Evolutionary conservation across 2,329 filamentous ascomycete genomes (phyloP).

Genomic region (Cladosporium halotolerans): DNA sequence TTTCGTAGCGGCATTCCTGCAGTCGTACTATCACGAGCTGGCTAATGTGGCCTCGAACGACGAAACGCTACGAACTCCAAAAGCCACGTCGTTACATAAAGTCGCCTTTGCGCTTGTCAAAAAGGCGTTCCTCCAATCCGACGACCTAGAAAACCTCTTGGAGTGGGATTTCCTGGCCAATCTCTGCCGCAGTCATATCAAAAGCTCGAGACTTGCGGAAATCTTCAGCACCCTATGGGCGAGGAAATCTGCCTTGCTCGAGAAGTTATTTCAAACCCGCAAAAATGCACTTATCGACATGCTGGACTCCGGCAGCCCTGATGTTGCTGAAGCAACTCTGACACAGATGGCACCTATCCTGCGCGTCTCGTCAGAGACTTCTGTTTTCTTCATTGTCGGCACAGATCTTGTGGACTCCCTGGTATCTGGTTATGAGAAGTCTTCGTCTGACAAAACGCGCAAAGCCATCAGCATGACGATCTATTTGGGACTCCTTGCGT

Average conservation of each 20-base stretch:
- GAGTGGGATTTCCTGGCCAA: conserved; percentile 64
- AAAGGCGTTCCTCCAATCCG: conserved; percentile 22
- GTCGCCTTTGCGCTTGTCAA: conserved; percentile 56
- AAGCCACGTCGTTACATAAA: conserved; percentile 51
- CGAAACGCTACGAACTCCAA: conserved; percentile 27
- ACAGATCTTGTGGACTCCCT: conserved; percentile 83
- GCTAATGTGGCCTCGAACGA: conserved; percentile 22
- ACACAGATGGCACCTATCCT: conserved; percentile 58
- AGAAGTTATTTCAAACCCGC: conserved; percentile 50
- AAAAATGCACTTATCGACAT: conserved; percentile 58
- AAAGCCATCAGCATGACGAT: conserved; percentile 64
- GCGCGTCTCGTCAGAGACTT: conserved; percentile 52
- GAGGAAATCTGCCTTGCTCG: conserved; percentile 44
- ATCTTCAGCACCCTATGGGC: conserved; percentile 49
- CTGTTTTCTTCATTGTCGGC: conserved; percentile 66
- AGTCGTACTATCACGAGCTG: conserved; percentile 57
- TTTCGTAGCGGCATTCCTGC: conserved; percentile 58
- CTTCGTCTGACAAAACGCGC: conserved; percentile 53
- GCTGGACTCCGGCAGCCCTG: conserved; percentile 58
- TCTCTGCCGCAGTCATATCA: conserved; percentile 60
- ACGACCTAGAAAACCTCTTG: conserved; percentile 43
- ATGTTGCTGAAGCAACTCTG: conserved; percentile 50
- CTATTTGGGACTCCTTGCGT: conserved; percentile 67
- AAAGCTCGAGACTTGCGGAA: conserved; percentile 49
- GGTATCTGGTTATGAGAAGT: conserved; percentile 57